These are phyloP conservation scores for Leishmania arabica DNA, from an alignment of 208 protist species.

Conservation along the genomic window DNA sequence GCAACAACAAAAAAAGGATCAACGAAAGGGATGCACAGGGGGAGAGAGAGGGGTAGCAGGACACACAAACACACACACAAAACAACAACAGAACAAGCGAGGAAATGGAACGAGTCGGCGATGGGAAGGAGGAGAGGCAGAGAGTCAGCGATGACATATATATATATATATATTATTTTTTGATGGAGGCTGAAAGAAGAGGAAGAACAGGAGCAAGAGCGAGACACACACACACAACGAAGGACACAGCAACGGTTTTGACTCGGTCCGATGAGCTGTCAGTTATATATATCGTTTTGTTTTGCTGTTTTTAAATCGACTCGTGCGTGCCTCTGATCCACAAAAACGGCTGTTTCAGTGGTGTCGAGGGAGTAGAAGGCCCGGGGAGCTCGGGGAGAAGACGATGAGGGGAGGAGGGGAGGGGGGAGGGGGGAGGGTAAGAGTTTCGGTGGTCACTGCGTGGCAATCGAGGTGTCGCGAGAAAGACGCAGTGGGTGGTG, in stretches of 20 bases:
- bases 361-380: background rate
- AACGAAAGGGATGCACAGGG: background rate
- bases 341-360: background rate
- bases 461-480: background rate
- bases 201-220: constrained; percentile 4
- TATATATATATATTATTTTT: too few relatives aligned
- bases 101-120: background rate
- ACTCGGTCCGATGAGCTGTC: background rate
- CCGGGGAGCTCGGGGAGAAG: background rate
- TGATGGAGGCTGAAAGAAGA: background rate
- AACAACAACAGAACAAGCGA: background rate
- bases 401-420: background rate
- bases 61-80: background rate
- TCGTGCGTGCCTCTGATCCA: background rate
- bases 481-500: background rate
- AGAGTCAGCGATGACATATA: background rate
- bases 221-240: background rate
- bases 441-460: background rate
- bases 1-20: constrained; percentile 1
- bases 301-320: background rate
- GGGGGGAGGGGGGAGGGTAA: too few relatives aligned
- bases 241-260: background rate
- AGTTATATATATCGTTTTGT: background rate
- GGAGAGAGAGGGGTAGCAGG: too few relatives aligned
- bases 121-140: background rate